A percentile compares a stretch with the other conserved stretches of the same genome.
These are phyloP conservation scores for Mrakia blollopis DNA, from an alignment of 768 basidiomycete genomes.

Conservation along the genomic window DNA sequence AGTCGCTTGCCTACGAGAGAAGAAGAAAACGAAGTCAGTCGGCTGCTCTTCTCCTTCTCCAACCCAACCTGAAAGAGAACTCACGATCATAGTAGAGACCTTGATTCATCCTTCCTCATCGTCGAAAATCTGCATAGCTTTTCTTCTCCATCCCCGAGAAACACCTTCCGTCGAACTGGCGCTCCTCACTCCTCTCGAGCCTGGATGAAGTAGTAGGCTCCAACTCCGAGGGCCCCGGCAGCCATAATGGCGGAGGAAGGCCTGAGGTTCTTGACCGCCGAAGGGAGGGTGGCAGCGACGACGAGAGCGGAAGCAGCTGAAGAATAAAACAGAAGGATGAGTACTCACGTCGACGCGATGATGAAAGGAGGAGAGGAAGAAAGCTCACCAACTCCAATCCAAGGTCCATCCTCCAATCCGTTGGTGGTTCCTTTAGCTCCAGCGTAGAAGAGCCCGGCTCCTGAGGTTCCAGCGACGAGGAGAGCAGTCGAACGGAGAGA, in stretches of 20 bases:
- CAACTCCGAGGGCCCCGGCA: not conserved
- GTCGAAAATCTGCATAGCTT: not conserved
- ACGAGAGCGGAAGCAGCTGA: not conserved
- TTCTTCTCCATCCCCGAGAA: not conserved
- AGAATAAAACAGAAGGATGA: not conserved
- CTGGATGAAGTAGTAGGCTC: not conserved
- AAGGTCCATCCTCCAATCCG: constrained; percentile 4
- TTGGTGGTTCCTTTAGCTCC: not conserved
- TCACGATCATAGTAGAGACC: too few species aligned
- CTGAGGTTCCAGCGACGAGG: constrained; percentile 12
- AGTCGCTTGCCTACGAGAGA: too few species aligned
- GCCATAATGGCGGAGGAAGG: not conserved
- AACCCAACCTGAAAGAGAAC: too few species aligned
- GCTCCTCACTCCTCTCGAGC: not conserved
- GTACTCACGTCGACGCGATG: not conserved
- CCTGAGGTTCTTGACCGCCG: not conserved
- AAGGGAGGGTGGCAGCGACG: constrained; percentile 2
- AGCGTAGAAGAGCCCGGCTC: not conserved
- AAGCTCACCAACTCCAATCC: constrained; percentile 4
- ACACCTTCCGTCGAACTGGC: not conserved
- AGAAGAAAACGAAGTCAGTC: too few species aligned
- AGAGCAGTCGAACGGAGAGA: not conserved
- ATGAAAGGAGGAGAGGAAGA: not conserved
- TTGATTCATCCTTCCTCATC: not conserved
- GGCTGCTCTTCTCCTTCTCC: too few species aligned